Conservation (phyloP, 176 grass and related monocot genomes). For the maize (Zea mays) region Zm-B73-REFERENCE-NAM-5.0 NC_050096.1:47296001-47296500, state of each 20-base stretch:
- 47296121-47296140: neutral
- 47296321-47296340: conserved; percentile 26
- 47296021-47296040: neutral
- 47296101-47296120: neutral
- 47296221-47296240: neutral
- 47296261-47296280: neutral
- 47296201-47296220: conserved; percentile 14
- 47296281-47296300: neutral
- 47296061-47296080: neutral
- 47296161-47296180: neutral
- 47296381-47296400: conserved; percentile 79
- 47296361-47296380: conserved; percentile 68
- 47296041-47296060: conserved; percentile 8
- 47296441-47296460: conserved; percentile 78
- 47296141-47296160: neutral
- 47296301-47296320: conserved; percentile 15
- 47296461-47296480: conserved; percentile 75
- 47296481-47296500: conserved; percentile 60
- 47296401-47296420: conserved; percentile 71
- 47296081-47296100: neutral
- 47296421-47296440: conserved; percentile 89
- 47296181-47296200: neutral
- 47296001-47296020: neutral
- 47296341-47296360: conserved; percentile 87
- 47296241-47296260: conserved; percentile 2